Percentiles rank a stretch among this genome's conserved stretches.
Evolutionary conservation across 2,329 filamentous ascomycete genomes (phyloP).

Genomic region (Fusarium tjaetaba): DNA sequence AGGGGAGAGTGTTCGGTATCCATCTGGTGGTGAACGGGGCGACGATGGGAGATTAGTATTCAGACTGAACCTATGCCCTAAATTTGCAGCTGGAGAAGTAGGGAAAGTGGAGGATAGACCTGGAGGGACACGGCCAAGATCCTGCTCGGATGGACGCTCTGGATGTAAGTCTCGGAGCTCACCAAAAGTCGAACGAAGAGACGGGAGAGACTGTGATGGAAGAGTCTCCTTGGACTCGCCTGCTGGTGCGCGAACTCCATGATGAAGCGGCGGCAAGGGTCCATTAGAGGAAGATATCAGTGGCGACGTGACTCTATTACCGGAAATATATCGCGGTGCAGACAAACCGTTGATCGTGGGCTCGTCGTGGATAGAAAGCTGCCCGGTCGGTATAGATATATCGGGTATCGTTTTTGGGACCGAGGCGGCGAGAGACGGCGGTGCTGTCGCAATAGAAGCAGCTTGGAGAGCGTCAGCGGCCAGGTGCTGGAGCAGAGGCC

Average conservation of each 20-base stretch:
- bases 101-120: slow-evolving; percentile 43
- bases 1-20: slow-evolving; percentile 59
- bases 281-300: slow-evolving; percentile 39
- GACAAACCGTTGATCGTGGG: slow-evolving; percentile 13
- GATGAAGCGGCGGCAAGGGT: slow-evolving; percentile 51
- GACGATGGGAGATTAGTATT: slow-evolving; percentile 51
- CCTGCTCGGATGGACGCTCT: slow-evolving; percentile 48
- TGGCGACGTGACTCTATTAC: slow-evolving; percentile 35
- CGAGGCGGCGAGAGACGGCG: slow-evolving; percentile 13
- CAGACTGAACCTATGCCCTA: slow-evolving; percentile 45
- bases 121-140: slow-evolving; percentile 39
- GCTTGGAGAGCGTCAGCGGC: slow-evolving; percentile 48
- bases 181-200: slow-evolving; percentile 51
- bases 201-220: slow-evolving; percentile 53
- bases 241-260: slow-evolving; percentile 50
- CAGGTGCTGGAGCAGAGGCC: slow-evolving; percentile 44
- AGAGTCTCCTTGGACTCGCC: slow-evolving; percentile 50
- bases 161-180: slow-evolving; percentile 47
- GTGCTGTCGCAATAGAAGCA: slow-evolving; percentile 24
- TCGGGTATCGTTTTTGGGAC: slow-evolving; percentile 39
- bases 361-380: slow-evolving; percentile 50
- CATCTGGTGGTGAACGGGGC: slow-evolving; percentile 61
- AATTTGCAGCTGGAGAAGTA: slow-evolving; percentile 47
- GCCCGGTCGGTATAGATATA: slow-evolving; percentile 45
- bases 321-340: slow-evolving; percentile 15